Conservation (phyloP, 805 yeast genomes). For the Jamesozyma piceae region DNA sequence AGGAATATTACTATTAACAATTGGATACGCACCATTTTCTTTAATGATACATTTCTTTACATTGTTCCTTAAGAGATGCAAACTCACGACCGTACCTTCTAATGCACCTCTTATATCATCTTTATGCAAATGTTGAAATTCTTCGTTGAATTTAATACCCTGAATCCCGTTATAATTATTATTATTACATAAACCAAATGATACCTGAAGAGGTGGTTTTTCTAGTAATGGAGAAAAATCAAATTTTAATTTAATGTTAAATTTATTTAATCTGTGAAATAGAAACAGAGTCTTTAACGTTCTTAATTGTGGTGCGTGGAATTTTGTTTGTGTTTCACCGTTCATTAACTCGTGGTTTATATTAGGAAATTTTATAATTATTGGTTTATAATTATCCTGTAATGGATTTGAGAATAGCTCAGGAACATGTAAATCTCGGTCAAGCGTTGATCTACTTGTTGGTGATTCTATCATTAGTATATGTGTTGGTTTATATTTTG, state of each 20-base stretch:
- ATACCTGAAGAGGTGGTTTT: slow-evolving; percentile 34
- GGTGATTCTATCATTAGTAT: slow-evolving; percentile 46
- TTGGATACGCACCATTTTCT: slow-evolving; percentile 20
- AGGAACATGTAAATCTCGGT: slow-evolving; percentile 24
- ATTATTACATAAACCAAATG: slow-evolving; percentile 23
- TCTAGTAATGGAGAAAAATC: slow-evolving; percentile 38
- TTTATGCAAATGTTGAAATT: slow-evolving; percentile 24
- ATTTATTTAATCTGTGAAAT: slow-evolving; percentile 37
- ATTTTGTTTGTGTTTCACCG: slow-evolving; percentile 20
- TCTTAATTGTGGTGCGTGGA: slow-evolving; percentile 44
- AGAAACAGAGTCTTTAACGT: slow-evolving; percentile 42
- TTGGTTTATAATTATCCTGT: slow-evolving; percentile 25
- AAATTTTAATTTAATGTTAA: slow-evolving; percentile 14
- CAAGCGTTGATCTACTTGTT: slow-evolving; percentile 12
- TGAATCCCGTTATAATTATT: slow-evolving; percentile 26
- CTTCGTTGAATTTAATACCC: slow-evolving; percentile 32
- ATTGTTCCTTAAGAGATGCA: slow-evolving; percentile 13
- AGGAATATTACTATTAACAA: slow-evolving; percentile 7
- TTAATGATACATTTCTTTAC: slow-evolving; percentile 5
- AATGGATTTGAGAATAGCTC: slow-evolving; percentile 21
- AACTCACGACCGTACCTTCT: slow-evolving; percentile 31
- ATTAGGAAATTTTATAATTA: slow-evolving; percentile 22
- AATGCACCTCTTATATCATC: slow-evolving; percentile 30
- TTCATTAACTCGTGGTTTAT: not conserved
- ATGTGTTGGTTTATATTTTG: slow-evolving; percentile 42